Evolutionary conservation across 352 stramenopile genomes (phyloP).

Genomic region (Thraustochytrium sp.): DNA sequence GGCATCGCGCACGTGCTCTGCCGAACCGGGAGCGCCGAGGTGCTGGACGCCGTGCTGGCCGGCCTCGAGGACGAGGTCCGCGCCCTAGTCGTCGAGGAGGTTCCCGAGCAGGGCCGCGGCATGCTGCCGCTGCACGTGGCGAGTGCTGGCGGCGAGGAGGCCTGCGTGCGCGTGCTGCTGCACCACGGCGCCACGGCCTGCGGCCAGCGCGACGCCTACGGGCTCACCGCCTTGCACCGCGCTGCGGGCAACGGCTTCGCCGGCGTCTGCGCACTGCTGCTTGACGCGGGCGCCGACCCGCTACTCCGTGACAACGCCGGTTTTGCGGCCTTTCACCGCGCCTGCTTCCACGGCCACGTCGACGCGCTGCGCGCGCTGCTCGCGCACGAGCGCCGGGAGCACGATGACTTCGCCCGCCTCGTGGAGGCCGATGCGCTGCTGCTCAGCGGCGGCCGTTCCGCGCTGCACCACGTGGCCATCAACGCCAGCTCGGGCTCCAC

Average conservation of each 20-base stretch:
- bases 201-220: not conserved
- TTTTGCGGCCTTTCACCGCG: not conserved
- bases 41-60: not conserved
- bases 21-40: not conserved
- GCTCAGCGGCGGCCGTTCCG: not conserved
- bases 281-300: not conserved
- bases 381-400: not conserved
- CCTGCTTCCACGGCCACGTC: not conserved
- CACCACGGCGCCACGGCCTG: not conserved
- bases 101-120: not conserved
- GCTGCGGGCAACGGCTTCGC: not conserved
- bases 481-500: not conserved
- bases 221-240: constrained; percentile 12
- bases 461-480: not conserved
- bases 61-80: not conserved
- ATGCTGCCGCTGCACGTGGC: constrained; percentile 16
- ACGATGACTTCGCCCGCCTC: not conserved
- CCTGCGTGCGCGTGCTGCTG: not conserved
- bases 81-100: not conserved
- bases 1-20: constrained; percentile 21
- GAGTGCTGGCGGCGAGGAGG: not conserved
- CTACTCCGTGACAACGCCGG: not conserved
- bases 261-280: not conserved
- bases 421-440: not conserved
- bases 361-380: not conserved